Evolutionary conservation across 2,329 filamentous ascomycete species (phyloP).

Genomic region (Colletotrichum tabaci): DNA sequence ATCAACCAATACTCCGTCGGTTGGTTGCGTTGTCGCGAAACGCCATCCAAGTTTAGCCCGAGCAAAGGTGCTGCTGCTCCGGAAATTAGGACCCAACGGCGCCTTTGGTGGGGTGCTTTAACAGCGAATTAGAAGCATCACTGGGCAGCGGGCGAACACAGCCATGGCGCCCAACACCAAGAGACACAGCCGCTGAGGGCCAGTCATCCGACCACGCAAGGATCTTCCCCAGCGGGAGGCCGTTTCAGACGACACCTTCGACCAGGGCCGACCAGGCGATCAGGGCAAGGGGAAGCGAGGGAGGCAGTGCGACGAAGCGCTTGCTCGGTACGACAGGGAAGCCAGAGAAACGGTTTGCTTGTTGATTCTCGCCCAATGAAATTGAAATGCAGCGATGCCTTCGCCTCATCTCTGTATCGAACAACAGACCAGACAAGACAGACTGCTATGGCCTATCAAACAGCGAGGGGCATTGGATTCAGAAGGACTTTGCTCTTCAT

Average conservation of each 20-base stretch:
- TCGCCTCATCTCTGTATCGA: too few relatives aligned
- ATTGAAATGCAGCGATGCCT: too few relatives aligned
- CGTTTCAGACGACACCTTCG: constrained; percentile 36
- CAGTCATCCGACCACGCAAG: constrained; percentile 24
- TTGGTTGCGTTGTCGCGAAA: neutral
- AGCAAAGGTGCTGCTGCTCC: neutral
- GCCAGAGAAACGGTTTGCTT: too few relatives aligned
- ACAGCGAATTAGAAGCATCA: too few relatives aligned
- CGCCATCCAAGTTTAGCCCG: neutral
- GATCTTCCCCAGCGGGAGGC: constrained; percentile 33
- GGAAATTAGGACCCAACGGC: neutral
- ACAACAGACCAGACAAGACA: too few relatives aligned
- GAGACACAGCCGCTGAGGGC: constrained; percentile 7
- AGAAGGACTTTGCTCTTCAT: neutral
- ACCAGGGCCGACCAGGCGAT: neutral
- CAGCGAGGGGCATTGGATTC: too few relatives aligned
- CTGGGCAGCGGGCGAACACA: constrained; percentile 18
- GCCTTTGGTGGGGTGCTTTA: constrained; percentile 12
- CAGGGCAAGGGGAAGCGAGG: too few relatives aligned
- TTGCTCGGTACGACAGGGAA: neutral
- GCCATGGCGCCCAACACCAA: constrained; percentile 19
- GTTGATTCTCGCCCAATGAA: too few relatives aligned
- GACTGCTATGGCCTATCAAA: too few relatives aligned
- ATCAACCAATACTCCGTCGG: neutral
- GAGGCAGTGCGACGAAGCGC: constrained; percentile 21